phyloP scores from a whole-genome alignment of 2,329 filamentous ascomycete genomes.

The Cadophora sp. region DNA sequence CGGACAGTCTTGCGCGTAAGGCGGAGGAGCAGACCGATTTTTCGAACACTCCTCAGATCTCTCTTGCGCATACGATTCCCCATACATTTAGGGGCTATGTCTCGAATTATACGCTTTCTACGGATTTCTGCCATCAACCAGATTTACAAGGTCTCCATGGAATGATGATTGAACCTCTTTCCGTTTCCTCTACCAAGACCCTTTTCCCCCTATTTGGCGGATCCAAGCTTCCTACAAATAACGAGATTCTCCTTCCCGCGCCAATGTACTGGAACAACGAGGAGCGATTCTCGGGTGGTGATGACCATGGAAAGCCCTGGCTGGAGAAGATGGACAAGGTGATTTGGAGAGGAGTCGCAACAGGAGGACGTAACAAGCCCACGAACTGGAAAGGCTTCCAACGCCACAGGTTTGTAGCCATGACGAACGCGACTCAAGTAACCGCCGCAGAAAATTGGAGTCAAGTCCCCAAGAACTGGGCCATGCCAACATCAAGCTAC shows the following conservation, averaged over 20 bases:
- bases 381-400: slow-evolving; percentile 62
- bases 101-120: slow-evolving; percentile 52
- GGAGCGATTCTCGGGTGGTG: slow-evolving; percentile 63
- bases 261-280: slow-evolving; percentile 69
- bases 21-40: slow-evolving; percentile 53
- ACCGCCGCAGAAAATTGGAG: slow-evolving; percentile 43
- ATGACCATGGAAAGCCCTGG: slow-evolving; percentile 57
- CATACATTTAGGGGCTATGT: slow-evolving; percentile 47
- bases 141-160: slow-evolving; percentile 61
- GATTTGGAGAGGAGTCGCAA: slow-evolving; percentile 70
- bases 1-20: slow-evolving; percentile 64
- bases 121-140: slow-evolving; percentile 55
- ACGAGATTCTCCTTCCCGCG: slow-evolving; percentile 68
- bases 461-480: slow-evolving; percentile 57
- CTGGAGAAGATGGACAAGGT: slow-evolving; percentile 59
- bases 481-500: slow-evolving; percentile 56
- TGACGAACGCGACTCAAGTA: slow-evolving; percentile 56
- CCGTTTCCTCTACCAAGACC: slow-evolving; percentile 57
- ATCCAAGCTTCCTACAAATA: slow-evolving; percentile 67
- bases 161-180: slow-evolving; percentile 61
- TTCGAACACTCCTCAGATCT: slow-evolving; percentile 54
- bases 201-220: slow-evolving; percentile 67
- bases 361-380: slow-evolving; percentile 59
- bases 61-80: slow-evolving; percentile 53
- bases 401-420: slow-evolving; percentile 60